These are phyloP conservation scores for Polyporus arcularius DNA, from an alignment of 768 basidiomycete genomes.

Conservation along the genomic window DNA sequence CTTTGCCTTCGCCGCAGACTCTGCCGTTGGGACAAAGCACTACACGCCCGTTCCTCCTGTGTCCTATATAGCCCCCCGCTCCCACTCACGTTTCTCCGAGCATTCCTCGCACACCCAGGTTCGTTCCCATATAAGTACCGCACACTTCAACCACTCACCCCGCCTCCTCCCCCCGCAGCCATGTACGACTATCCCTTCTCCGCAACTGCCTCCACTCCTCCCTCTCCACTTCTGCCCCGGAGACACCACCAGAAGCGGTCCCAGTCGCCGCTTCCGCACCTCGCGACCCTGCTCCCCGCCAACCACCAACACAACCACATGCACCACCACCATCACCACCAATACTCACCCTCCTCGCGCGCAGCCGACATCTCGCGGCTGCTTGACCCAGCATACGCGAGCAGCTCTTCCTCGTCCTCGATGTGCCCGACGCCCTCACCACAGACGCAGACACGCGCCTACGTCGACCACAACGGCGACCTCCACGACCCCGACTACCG, in stretches of 20 bases:
- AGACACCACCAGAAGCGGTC: conserved; percentile 21
- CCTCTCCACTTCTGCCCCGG: conserved; percentile 7
- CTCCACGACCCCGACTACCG: conserved; percentile 70
- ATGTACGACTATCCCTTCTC: conserved; percentile 27
- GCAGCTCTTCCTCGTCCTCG: conserved; percentile 26
- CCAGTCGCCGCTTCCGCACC: conserved; percentile 27
- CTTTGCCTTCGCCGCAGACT: not conserved
- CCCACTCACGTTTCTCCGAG: conserved; percentile 14
- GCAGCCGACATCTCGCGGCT: conserved; percentile 60
- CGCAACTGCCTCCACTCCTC: conserved; percentile 15
- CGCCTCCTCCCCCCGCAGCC: conserved; percentile 10
- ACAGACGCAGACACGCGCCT: conserved; percentile 36
- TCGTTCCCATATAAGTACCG: conserved; percentile 8
- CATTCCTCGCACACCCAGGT: conserved; percentile 9
- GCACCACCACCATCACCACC: conserved; percentile 7
- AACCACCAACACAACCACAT: conserved; percentile 7
- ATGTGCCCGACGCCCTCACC: conserved; percentile 22
- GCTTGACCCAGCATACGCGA: conserved; percentile 63
- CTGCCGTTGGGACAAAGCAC: conserved; percentile 9
- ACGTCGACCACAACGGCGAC: conserved; percentile 62
- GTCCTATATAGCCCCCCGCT: conserved; percentile 5
- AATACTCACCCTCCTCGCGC: conserved; percentile 39
- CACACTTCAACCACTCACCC: conserved; percentile 4
- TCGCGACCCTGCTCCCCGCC: conserved; percentile 28
- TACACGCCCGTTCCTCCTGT: not conserved